Conservation (phyloP, 495 filamentous ascomycete genomes). For the Penicillium macrosclerotiorum region DNA sequence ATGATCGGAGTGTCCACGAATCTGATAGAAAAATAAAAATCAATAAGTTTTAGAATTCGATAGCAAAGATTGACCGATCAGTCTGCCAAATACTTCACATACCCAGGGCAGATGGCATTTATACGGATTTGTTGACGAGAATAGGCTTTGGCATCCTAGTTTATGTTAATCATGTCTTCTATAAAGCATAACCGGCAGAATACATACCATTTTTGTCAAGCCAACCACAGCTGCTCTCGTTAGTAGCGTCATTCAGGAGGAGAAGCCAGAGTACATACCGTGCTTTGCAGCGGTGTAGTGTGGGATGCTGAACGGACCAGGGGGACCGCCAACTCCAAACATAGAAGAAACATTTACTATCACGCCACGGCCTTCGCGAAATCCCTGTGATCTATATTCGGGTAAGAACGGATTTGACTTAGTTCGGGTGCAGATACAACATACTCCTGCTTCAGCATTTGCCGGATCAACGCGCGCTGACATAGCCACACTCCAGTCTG, state of each 20-base stretch:
- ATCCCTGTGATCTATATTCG: conserved; percentile 11
- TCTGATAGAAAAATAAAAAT: too few relatives aligned
- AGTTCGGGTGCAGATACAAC: not conserved
- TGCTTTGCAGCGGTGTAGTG: conserved; percentile 46
- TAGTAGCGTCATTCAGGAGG: not conserved
- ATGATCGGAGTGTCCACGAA: conserved; percentile 43
- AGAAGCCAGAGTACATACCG: conserved; percentile 20
- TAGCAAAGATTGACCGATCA: too few relatives aligned
- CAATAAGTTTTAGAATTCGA: too few relatives aligned
- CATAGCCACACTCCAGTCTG: conserved; percentile 48
- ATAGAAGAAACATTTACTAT: conserved; percentile 33
- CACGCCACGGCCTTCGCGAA: conserved; percentile 23
- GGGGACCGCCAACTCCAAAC: conserved; percentile 23
- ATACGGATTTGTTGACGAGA: conserved; percentile 45
- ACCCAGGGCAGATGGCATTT: conserved; percentile 50
- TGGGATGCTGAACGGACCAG: conserved; percentile 19
- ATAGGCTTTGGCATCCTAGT: conserved; percentile 43
- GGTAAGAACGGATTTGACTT: not conserved
- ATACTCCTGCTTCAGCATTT: conserved; percentile 50
- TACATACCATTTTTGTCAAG: conserved; percentile 36
- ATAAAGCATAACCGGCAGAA: not conserved
- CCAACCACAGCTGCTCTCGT: conserved; percentile 29
- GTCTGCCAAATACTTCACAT: too few relatives aligned
- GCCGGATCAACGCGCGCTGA: conserved; percentile 43
- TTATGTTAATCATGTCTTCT: conserved; percentile 1